These are phyloP conservation scores for Schoenoplectus triqueter DNA, from an alignment of 202 grass and related monocot genomes.

Conservation along the genomic window DNA sequence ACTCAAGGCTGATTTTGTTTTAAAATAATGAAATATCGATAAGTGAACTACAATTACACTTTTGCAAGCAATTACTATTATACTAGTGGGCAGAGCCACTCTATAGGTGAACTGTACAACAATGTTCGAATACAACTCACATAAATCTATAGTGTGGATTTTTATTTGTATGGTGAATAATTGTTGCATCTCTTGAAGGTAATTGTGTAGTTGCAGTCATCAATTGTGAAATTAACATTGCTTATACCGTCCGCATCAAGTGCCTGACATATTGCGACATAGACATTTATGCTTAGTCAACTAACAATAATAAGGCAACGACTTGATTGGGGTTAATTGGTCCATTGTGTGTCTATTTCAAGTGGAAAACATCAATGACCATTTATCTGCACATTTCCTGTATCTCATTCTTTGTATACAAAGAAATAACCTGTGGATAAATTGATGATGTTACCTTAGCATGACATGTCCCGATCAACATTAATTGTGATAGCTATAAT, in stretches of 20 bases:
- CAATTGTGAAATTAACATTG: not conserved
- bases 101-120: not conserved
- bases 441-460: conserved; percentile 6
- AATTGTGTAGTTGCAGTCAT: conserved; percentile 3
- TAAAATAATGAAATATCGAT: not conserved
- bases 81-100: not conserved
- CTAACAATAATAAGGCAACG: not conserved
- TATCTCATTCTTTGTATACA: not conserved
- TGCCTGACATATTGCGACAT: not conserved
- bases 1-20: not conserved
- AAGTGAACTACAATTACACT: not conserved
- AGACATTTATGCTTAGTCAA: not conserved
- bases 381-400: not conserved
- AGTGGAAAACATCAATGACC: not conserved
- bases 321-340: not conserved
- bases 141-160: not conserved
- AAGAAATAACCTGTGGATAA: conserved; percentile 11
- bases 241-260: not conserved
- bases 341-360: not conserved
- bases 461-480: not conserved
- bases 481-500: conserved; percentile 4
- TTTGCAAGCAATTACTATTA: not conserved
- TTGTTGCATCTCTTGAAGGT: conserved; percentile 20
- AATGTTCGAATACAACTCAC: conserved; percentile 14
- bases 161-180: conserved; percentile 6